Base-by-base conservation (phyloP, 768 basidiomycete genomes). In the Lactifluus piperatus region DNA sequence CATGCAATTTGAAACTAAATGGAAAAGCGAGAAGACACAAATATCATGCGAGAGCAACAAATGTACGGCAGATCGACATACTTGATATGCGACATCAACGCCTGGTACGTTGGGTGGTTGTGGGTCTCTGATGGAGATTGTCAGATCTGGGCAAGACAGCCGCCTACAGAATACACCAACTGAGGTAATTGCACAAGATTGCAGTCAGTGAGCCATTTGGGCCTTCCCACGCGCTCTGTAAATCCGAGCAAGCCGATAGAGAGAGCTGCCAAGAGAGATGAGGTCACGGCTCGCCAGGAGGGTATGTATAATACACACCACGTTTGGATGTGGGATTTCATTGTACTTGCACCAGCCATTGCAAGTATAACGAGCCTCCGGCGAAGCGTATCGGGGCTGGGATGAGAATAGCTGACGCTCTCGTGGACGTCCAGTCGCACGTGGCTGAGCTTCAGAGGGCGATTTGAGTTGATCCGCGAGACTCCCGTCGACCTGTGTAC, bases 201-300 rank as follows among this genome's bases (percentile, higher is more conserved):
- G 56, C 58, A 5, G 66, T 67, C 45, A 67, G 58, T 29, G 68
- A 67, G n/a, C 58, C 62, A 26, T 64, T 66, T 0, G 64, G 62
- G 7, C 57, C 55, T 29, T 68, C 66, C 63, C 64, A 67, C 13
- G 68, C 63, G 39, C 37, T 39, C 45, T 68, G 68, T 34, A 57
- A 36, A 32, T 69, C 68, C 39, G 64, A 58, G 37, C 67, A 68
- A 0, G 66, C 63, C 1, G 67, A 64, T 4, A 68, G 34, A 3
- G 66, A 67, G 2, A 63, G 37, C 62, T 62, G 32, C n/a, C 5
- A 36, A 27, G 18, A 32, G 20, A 20, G 5, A 20, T 56, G 45
- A 60, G 48, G 34, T 4, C 7, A 48, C 18, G 3, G 27, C 22
- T 8, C 24, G 9, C 7, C 13, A 3, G 18, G 5, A 9, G 9